Conservation (phyloP, 768 basidiomycete genomes). For the Gautieria morchelliformis region DNA sequence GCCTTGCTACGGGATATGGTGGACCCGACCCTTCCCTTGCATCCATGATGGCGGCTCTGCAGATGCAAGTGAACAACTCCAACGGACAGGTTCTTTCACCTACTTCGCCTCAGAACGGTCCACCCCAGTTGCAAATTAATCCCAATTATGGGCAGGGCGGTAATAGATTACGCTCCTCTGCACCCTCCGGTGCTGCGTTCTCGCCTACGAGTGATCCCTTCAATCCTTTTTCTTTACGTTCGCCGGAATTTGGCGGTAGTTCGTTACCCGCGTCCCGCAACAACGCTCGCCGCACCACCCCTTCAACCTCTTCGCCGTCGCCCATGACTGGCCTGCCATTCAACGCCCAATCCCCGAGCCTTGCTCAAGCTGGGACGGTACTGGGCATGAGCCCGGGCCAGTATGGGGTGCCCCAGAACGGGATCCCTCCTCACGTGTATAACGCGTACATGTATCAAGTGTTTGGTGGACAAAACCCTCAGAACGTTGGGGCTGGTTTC, state of each 20-base stretch:
- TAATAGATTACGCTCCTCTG: conserved; percentile 18
- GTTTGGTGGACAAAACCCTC: conserved; percentile 54
- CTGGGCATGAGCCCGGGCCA: conserved; percentile 59
- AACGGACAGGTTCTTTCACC: conserved; percentile 1
- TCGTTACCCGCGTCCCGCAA: conserved; percentile 24
- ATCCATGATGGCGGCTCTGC: conserved; percentile 88
- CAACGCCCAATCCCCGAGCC: conserved; percentile 49
- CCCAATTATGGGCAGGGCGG: conserved; percentile 37
- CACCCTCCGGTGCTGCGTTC: conserved; percentile 35
- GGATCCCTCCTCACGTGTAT: conserved; percentile 51
- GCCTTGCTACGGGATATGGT: conserved; percentile 70
- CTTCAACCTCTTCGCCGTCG: conserved; percentile 19
- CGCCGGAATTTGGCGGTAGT: conserved; percentile 28
- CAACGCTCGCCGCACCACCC: conserved; percentile 26
- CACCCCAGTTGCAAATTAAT: conserved; percentile 62
- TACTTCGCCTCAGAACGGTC: conserved; percentile 48
- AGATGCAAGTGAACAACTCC: conserved; percentile 77
- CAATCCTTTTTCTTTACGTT: conserved; percentile 46
- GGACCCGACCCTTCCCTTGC: conserved; percentile 78
- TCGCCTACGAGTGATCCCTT: conserved; percentile 46
- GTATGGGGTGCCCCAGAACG: conserved; percentile 41
- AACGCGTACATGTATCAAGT: conserved; percentile 79
- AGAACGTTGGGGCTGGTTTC: conserved; percentile 66
- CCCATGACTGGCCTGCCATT: conserved; percentile 36
- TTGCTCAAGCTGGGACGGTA: conserved; percentile 46